These are phyloP conservation scores for Porphyrellus cyaneotinctus DNA, from an alignment of 768 basidiomycete species.

Conservation along the genomic window DNA sequence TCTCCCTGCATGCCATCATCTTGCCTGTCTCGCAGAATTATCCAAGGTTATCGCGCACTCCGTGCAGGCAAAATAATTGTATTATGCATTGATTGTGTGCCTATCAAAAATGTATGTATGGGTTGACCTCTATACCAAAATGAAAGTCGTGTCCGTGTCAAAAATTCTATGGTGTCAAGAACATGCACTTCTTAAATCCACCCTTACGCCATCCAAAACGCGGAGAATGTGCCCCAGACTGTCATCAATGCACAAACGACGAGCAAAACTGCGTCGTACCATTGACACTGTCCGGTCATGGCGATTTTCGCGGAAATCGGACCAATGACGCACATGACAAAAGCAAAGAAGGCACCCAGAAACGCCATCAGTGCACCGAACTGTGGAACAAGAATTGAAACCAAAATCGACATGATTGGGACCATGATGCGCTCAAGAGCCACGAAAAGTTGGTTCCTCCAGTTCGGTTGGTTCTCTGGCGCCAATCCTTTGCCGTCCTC, in stretches of 20 bases:
- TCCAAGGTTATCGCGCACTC: conserved; percentile 74
- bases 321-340: conserved; percentile 69
- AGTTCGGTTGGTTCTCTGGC: conserved; percentile 2
- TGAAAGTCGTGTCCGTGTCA: background rate
- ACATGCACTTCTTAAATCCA: background rate
- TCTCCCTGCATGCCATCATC: background rate
- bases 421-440: conserved; percentile 56
- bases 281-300: conserved; percentile 45
- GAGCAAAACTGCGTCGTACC: conserved; percentile 55
- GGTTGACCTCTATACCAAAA: background rate
- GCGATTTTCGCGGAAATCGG: conserved; percentile 71
- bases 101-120: conserved; percentile 2
- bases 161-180: background rate
- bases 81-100: background rate
- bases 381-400: conserved; percentile 74
- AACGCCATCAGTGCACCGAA: conserved; percentile 87
- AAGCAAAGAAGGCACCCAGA: conserved; percentile 84
- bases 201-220: conserved; percentile 43
- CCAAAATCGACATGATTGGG: conserved; percentile 54
- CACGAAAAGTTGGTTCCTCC: conserved; percentile 39
- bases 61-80: conserved; percentile 44
- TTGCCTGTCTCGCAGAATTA: conserved; percentile 47
- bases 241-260: conserved; percentile 59
- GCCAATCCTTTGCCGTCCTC: conserved; percentile 26
- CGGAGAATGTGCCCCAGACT: conserved; percentile 69